Conservation (phyloP, 2,329 filamentous ascomycete species). For the Calonectria hawksworthii region DNA sequence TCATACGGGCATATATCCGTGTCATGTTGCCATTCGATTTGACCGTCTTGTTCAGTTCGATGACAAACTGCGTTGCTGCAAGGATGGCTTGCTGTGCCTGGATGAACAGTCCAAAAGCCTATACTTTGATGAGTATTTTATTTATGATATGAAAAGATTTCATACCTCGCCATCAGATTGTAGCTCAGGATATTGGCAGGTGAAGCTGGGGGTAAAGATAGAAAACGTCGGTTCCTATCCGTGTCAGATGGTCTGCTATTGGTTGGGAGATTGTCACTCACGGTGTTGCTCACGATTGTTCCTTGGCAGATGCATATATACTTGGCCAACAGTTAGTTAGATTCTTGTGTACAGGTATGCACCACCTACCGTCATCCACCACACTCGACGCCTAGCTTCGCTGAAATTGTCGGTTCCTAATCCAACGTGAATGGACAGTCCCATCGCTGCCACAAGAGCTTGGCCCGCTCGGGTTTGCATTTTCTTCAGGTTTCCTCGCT, state of each 20-base stretch:
- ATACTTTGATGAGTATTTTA: not conserved
- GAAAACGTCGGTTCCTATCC: not conserved
- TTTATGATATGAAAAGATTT: fast-evolving
- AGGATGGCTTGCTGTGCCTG: slow-evolving; percentile 5
- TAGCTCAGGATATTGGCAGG: not conserved
- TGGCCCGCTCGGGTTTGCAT: not conserved
- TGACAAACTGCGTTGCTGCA: not conserved
- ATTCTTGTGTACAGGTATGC: fast-evolving
- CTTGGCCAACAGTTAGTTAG: not conserved
- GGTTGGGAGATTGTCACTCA: not conserved
- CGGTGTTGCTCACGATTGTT: not conserved
- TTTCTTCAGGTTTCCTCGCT: not conserved
- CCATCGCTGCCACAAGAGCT: not conserved
- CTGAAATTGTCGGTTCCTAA: not conserved
- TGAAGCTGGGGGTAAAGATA: not conserved
- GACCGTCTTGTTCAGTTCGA: not conserved
- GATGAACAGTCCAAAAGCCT: not conserved
- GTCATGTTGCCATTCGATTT: not conserved
- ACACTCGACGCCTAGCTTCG: not conserved
- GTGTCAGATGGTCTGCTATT: not conserved
- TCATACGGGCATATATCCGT: not conserved
- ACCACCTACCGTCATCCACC: not conserved
- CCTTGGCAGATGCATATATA: slow-evolving; percentile 7
- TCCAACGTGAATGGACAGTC: not conserved
- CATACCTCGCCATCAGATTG: not conserved